Base-by-base conservation (phyloP, 352 stramenopile genomes). In the Saprolegnia diclina region DNA sequence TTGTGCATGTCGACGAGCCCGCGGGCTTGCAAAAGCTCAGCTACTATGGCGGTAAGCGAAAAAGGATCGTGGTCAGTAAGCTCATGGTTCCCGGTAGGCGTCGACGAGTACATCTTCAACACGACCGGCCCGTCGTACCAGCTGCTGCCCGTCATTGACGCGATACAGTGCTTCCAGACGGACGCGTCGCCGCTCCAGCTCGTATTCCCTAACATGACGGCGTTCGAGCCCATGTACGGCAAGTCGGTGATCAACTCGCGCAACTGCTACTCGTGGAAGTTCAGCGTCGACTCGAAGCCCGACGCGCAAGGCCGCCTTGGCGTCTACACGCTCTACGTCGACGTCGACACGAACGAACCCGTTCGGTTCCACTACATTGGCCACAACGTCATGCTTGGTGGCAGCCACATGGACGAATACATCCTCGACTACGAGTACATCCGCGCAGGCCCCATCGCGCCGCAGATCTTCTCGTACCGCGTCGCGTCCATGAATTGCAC, bases 351-450 rank as follows among this genome's bases (percentile, higher is more conserved):
- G 14, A 83, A 94, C 54, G 68, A 79, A 9, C 87, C 88, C 35
- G 86, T 96, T 56, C 83, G 83, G 24, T 94, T 95, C 70, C 82
- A 95, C 65, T 96, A 92, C 62, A 71, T 94, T 0, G 89, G 89
- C 13, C 88, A 90, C 71, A 95, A 95, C 65, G 74, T 77, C 0
- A 83, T 95, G 77, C 75, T 96, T 14, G 86, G 88, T 24, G 88
- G 85, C 5, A 94, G 85, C 65, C 89, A 96, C 75, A 90, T 94
- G 65, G 89, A 96, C 65, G 87, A 96, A 75, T 96, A 96, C 74
- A 93, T 81, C 63, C 64, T 96, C 57, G 87, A 96, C 71, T 96
- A 96, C 76, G 76, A 92, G 62, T 94, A 92, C 72, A 76, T 96
- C 21, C 85, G 86, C 44, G 83, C 82, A 61, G 85, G 84, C 0